Evolutionary conservation across 176 grass and related monocot genomes (phyloP).

Genomic region (Juncus effusus): DNA sequence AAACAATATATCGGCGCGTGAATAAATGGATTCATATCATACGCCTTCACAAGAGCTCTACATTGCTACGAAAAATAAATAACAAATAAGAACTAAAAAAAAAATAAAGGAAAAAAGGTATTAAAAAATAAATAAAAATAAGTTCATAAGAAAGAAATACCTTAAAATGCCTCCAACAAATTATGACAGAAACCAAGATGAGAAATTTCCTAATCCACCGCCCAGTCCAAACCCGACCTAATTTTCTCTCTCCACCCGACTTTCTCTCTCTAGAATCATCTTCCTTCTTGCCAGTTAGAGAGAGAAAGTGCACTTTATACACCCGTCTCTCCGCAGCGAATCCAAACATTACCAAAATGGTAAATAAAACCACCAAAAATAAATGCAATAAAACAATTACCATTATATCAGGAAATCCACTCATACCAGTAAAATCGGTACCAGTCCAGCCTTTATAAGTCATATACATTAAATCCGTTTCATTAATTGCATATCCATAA

Average conservation of each 20-base stretch:
- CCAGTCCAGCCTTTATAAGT: constrained; percentile 71
- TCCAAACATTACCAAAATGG: constrained; percentile 56
- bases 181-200: constrained; percentile 41
- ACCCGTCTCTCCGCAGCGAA: constrained; percentile 65
- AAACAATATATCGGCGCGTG: constrained; percentile 68
- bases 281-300: constrained; percentile 82
- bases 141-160: constrained; percentile 25
- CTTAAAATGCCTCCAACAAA: constrained; percentile 83
- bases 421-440: constrained; percentile 27
- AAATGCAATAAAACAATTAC: constrained; percentile 87
- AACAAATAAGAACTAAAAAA: neutral
- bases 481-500: constrained; percentile 67
- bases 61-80: constrained; percentile 49
- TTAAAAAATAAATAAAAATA: constrained; percentile 8
- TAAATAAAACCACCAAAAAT: constrained; percentile 65
- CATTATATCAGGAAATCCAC: constrained; percentile 79
- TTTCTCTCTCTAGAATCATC: constrained; percentile 67
- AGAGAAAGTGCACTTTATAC: constrained; percentile 62
- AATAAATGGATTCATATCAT: constrained; percentile 75
- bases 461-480: constrained; percentile 57
- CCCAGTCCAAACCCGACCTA: constrained; percentile 37
- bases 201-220: constrained; percentile 82
- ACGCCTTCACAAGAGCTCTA: constrained; percentile 83
- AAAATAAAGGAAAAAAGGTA: neutral
- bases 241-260: constrained; percentile 26